A percentile compares a stretch with the other conserved stretches of the same genome.
phyloP scores from a whole-genome alignment of 306 rosid species.

The Canavalia gladiata region DNA sequence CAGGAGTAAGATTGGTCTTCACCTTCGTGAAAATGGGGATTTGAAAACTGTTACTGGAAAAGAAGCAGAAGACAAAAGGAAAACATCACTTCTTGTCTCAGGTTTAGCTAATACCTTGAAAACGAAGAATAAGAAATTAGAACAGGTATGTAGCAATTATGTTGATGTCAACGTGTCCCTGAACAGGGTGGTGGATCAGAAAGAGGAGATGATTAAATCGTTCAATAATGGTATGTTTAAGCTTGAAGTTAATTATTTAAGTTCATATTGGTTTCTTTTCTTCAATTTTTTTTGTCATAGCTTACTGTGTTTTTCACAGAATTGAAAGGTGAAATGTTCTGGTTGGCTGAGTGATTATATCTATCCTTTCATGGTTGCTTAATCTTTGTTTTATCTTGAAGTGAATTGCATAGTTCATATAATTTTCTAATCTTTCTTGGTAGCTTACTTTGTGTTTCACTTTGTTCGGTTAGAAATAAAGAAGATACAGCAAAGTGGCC shows the following conservation, averaged over 20 bases:
- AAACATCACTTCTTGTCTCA: slow-evolving; percentile 57
- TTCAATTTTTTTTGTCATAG: background rate
- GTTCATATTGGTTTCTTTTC: background rate
- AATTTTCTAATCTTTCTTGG: slow-evolving; percentile 31
- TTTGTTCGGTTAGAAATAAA: slow-evolving; percentile 58
- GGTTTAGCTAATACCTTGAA: slow-evolving; percentile 62
- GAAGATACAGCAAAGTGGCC: slow-evolving; percentile 53
- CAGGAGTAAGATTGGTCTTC: slow-evolving; percentile 41
- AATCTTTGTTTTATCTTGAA: background rate
- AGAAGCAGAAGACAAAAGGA: slow-evolving; percentile 55
- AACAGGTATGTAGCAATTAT: slow-evolving; percentile 56
- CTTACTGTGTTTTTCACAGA: background rate
- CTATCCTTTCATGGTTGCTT: slow-evolving; percentile 17
- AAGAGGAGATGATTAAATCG: slow-evolving; percentile 55
- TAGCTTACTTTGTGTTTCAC: slow-evolving; percentile 40
- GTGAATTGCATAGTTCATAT: slow-evolving; percentile 15
- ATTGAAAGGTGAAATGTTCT: slow-evolving; percentile 11
- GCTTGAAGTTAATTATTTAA: slow-evolving; percentile 19
- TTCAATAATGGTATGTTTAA: slow-evolving; percentile 62
- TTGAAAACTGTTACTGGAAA: slow-evolving; percentile 59
- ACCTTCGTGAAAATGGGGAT: slow-evolving; percentile 51
- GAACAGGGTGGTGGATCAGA: slow-evolving; percentile 54
- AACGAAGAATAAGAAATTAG: slow-evolving; percentile 54
- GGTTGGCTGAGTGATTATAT: slow-evolving; percentile 10
- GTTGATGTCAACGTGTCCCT: slow-evolving; percentile 52